These are phyloP conservation scores for Syzygium aqueum DNA, from an alignment of 345 rosid genomes.

Conservation along the genomic window DNA sequence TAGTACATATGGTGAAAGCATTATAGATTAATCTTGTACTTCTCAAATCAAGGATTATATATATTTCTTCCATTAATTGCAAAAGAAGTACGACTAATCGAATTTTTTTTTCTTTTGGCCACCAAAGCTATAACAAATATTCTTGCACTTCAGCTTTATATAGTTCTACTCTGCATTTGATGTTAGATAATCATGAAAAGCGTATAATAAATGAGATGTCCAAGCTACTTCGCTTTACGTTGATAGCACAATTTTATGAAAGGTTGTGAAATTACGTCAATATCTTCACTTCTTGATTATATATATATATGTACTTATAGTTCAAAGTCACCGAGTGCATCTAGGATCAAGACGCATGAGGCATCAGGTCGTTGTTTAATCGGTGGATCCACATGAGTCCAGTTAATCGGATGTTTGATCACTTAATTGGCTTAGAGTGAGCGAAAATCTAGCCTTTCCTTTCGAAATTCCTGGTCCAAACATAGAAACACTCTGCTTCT, in stretches of 20 bases:
- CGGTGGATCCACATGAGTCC: neutral
- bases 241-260: neutral
- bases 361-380: neutral
- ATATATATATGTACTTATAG: neutral
- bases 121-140: neutral
- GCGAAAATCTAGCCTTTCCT: neutral
- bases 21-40: neutral
- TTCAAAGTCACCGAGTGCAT: no score
- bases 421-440: neutral
- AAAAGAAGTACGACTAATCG: neutral
- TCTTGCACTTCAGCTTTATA: neutral
- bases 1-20: neutral
- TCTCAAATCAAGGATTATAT: neutral
- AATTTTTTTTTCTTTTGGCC: no score
- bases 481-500: neutral
- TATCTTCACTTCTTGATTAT: neutral
- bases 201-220: neutral
- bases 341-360: neutral
- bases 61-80: neutral
- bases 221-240: neutral
- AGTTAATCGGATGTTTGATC: neutral
- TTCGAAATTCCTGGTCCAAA: neutral
- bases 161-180: neutral
- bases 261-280: neutral
- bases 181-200: neutral